These are phyloP conservation scores for Collybia sordida DNA, from an alignment of 768 basidiomycete genomes.

Conservation along the genomic window DNA sequence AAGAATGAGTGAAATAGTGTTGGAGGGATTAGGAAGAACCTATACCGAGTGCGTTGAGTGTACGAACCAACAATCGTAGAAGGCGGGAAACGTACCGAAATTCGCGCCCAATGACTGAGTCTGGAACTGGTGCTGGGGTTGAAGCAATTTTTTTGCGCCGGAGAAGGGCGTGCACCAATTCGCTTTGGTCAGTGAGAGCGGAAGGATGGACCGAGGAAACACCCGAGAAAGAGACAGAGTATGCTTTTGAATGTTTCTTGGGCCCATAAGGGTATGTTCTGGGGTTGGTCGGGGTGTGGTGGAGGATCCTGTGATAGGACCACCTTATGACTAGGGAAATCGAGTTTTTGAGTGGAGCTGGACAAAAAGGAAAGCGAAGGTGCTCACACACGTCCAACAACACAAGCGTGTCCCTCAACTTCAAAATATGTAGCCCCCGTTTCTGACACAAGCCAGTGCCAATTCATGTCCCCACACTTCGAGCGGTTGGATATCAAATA, in stretches of 20 bases:
- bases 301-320: conserved; percentile 53
- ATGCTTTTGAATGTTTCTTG: conserved; percentile 49
- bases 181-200: conserved; percentile 20
- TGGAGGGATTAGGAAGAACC: conserved; percentile 75
- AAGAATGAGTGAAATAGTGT: conserved; percentile 81
- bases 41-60: conserved; percentile 21
- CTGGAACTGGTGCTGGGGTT: conserved; percentile 8
- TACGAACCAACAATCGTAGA: background rate
- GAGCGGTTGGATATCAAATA: no score
- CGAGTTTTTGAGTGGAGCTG: no score
- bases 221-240: conserved; percentile 62
- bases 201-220: conserved; percentile 41
- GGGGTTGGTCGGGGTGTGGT: conserved; percentile 39
- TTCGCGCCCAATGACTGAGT: conserved; percentile 58
- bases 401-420: conserved; percentile 58
- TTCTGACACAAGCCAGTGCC: conserved; percentile 32
- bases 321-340: conserved; percentile 66
- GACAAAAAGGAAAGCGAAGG: no score
- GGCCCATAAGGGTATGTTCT: conserved; percentile 49
- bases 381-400: conserved; percentile 76
- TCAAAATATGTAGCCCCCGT: conserved; percentile 57
- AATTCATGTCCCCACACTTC: background rate
- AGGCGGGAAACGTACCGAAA: conserved; percentile 47
- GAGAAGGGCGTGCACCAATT: conserved; percentile 34
- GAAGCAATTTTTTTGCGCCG: conserved; percentile 23